Percentiles rank a stretch among this genome's conserved stretches.
These are phyloP conservation scores for Entomortierella chlamydospora DNA, from an alignment of 192 early-diverging fungal genomes.

Conservation along the genomic window DNA sequence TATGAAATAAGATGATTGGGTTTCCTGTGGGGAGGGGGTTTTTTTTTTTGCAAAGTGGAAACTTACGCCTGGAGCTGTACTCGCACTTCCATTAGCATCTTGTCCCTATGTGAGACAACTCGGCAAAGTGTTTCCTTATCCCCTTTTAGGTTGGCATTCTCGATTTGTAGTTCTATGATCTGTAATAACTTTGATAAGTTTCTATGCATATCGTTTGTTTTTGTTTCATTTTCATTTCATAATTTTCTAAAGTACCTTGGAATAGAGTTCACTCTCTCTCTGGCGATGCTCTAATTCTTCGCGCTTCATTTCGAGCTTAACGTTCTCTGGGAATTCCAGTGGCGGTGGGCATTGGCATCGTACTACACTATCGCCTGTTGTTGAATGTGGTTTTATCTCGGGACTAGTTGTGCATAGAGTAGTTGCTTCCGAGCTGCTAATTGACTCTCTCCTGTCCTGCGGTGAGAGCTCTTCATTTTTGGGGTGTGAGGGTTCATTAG, in stretches of 20 bases:
- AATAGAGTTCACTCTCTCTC: slow-evolving; percentile 35
- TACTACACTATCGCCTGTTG: background rate
- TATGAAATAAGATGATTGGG: background rate
- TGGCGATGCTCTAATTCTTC: slow-evolving; percentile 37
- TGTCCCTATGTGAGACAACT: slow-evolving; percentile 23
- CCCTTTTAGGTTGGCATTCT: slow-evolving; percentile 44
- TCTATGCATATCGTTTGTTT: background rate
- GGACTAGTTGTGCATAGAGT: background rate
- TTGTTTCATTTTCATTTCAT: too few species aligned
- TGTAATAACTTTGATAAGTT: slow-evolving; percentile 1
- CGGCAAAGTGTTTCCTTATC: slow-evolving; percentile 36
- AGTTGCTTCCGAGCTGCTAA: background rate
- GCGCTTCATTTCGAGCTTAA: slow-evolving; percentile 36
- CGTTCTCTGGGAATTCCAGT: slow-evolving; percentile 34
- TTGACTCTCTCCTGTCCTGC: background rate
- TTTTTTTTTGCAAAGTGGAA: background rate
- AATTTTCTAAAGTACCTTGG: slow-evolving; percentile 23
- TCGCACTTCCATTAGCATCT: slow-evolving; percentile 31
- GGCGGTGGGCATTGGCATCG: slow-evolving; percentile 26
- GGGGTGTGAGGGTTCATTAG: too few species aligned
- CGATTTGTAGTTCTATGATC: slow-evolving; percentile 53
- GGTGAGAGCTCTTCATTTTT: too few species aligned
- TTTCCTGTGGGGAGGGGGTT: too few species aligned
- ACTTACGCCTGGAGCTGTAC: slow-evolving; percentile 50
- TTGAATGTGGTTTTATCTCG: background rate